These are phyloP conservation scores for Pyrenophora graminea DNA, from an alignment of 2,329 filamentous ascomycete species.

Conservation along the genomic window DNA sequence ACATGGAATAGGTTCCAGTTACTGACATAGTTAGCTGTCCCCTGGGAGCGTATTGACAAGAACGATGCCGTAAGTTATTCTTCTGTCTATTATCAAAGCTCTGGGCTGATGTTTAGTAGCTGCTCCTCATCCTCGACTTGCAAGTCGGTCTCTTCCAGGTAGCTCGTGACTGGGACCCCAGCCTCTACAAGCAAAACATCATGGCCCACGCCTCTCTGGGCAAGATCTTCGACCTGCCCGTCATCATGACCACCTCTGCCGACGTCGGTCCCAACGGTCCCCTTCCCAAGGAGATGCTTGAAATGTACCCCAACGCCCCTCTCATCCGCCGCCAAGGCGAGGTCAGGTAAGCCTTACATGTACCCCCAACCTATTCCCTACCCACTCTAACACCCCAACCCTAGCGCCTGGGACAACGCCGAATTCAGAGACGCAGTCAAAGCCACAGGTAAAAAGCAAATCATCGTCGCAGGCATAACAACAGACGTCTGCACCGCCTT, in stretches of 20 bases:
- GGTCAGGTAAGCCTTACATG: constrained; percentile 56
- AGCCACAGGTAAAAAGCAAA: constrained; percentile 68
- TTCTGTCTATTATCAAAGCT: background rate
- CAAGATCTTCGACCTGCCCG: constrained; percentile 68
- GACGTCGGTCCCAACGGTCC: constrained; percentile 72
- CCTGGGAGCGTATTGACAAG: constrained; percentile 50
- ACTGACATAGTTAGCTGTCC: constrained; percentile 39
- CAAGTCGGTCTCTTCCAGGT: constrained; percentile 63
- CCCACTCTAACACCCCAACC: constrained; percentile 10
- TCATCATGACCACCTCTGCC: constrained; percentile 72
- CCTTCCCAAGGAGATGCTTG: constrained; percentile 69
- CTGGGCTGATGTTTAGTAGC: constrained; percentile 34
- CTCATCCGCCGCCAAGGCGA: constrained; percentile 71
- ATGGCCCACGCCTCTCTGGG: constrained; percentile 69
- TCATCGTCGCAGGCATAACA: constrained; percentile 73
- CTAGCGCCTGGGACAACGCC: constrained; percentile 70
- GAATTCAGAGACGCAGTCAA: constrained; percentile 69
- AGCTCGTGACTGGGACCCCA: constrained; percentile 69
- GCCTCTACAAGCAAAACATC: constrained; percentile 68
- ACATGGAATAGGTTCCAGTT: background rate
- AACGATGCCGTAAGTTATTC: constrained; percentile 42
- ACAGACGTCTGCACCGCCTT: constrained; percentile 79
- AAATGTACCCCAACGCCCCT: constrained; percentile 69
- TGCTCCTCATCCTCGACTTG: constrained; percentile 63
- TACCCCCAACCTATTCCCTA: background rate